phyloP scores from a whole-genome alignment of 169 alveolate genomes.

The Besnoitia besnoiti region DNA sequence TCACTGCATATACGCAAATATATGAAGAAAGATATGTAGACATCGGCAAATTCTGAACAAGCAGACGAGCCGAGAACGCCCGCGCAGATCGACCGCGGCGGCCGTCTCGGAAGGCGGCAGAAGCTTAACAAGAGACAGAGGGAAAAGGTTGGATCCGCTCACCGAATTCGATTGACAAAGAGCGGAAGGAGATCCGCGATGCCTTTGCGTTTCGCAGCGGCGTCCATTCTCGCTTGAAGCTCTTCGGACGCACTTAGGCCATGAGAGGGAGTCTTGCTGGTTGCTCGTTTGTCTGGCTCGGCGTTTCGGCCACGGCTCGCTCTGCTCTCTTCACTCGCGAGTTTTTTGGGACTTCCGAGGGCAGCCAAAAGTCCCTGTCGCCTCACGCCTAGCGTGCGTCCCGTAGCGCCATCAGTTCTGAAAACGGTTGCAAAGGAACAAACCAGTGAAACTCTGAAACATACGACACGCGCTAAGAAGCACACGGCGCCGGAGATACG shows the following conservation, averaged over 20 bases:
- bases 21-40: not conserved
- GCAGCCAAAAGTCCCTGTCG: not conserved
- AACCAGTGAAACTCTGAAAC: too few species aligned
- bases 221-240: not conserved
- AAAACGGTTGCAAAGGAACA: too few species aligned
- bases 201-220: not conserved
- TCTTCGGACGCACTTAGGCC: not conserved
- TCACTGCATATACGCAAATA: not conserved
- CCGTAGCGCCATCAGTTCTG: not conserved
- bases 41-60: too few species aligned
- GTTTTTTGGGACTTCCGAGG: not conserved
- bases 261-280: not conserved
- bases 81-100: too few species aligned
- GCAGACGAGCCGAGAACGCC: too few species aligned
- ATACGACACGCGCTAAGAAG: too few species aligned
- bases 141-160: too few species aligned
- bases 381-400: not conserved
- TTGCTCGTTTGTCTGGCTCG: not conserved
- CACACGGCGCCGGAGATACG: too few species aligned
- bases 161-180: constrained; percentile 49
- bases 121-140: too few species aligned
- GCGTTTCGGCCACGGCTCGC: not conserved
- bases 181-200: constrained; percentile 46
- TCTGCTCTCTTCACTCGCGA: not conserved
- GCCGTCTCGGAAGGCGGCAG: too few species aligned